A percentile compares a stretch with the other conserved stretches of the same genome.
Evolutionary conservation across 148 eudicot genomes (phyloP).

Genomic region (Pouteria glomerata): DNA sequence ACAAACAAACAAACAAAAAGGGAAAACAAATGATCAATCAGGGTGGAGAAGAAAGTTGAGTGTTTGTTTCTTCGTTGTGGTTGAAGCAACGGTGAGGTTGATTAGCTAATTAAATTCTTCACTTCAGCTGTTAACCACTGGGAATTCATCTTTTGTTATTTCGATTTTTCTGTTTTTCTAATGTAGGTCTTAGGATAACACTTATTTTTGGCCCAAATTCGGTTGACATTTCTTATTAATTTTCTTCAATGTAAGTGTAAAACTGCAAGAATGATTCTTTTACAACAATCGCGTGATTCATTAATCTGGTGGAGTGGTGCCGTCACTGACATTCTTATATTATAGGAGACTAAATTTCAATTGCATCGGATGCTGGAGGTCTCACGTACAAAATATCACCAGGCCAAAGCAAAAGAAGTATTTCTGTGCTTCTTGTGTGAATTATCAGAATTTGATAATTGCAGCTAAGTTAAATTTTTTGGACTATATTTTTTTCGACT

Average conservation of each 20-base stretch:
- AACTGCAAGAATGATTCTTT: too few species aligned
- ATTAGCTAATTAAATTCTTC: not conserved
- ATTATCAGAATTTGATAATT: too few species aligned
- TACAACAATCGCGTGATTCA: not conserved
- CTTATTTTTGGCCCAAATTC: not conserved
- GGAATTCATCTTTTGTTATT: not conserved
- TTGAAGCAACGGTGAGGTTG: not conserved
- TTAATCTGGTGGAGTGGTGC: not conserved
- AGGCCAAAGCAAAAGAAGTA: too few species aligned
- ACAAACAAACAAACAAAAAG: too few species aligned
- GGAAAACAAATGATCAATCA: not conserved
- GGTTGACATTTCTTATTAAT: not conserved
- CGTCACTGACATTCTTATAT: too few species aligned
- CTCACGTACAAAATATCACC: too few species aligned
- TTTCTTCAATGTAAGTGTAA: too few species aligned
- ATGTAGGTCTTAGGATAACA: not conserved
- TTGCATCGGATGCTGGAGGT: too few species aligned
- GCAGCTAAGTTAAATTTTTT: too few species aligned
- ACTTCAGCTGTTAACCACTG: not conserved
- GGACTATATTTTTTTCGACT: too few species aligned
- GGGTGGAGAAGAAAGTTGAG: not conserved
- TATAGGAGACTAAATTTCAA: too few species aligned
- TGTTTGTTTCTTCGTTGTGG: not conserved
- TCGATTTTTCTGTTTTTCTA: not conserved
- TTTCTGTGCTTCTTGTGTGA: too few species aligned